Evolutionary conservation across 352 stramenopile species (phyloP), one percentile per base, ranked within the genome.

Genomic region (Thalassiosira mediterranea): DNA sequence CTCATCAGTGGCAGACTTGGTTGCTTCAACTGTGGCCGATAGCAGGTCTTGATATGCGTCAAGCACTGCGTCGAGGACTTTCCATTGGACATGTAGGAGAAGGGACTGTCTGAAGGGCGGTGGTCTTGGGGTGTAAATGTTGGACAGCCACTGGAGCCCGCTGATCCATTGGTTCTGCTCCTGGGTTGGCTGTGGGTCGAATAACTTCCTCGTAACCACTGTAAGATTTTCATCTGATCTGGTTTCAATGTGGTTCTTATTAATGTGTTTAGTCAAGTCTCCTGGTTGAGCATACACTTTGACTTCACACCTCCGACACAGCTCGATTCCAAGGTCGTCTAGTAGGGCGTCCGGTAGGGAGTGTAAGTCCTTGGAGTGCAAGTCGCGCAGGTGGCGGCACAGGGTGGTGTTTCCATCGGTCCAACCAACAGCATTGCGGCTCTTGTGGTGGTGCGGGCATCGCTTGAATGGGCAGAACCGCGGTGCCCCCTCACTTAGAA

Each of bases 21-120:
- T 13, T 31, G 57, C 57, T 21, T 53, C 25, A n/a, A 56, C 38
- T 10, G 11, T 56, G 28, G 11, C 15, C 37, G 5, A n/a, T 3
- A 66, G 4, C 4, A 66, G 3, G 23, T 66, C 19, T 2, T 21
- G 13, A n/a, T 38, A 56, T 2, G 40, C 23, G 17, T 40, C 1
- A 25, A 54, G 10, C 4, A 54, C 38, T 19, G 2, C 21, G 10
- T 54, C 57, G 42, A 40, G 5, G 23, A 42, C n/a, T 4, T 25
- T 3, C 3, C 15, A 25, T 2, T 42, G 4, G 23, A 56, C 23
- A 2, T 32, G 31, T 3, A 26, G n/a, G 10, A 42, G n/a, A 21
- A 66, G 40, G 15, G 57, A 66, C 51, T 66, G 40, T 1, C 34
- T 19, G 21, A 66, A 66, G 19, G 57, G 19, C 17, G 57, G 40